Evolutionary conservation across 2,329 filamentous ascomycete genomes (phyloP), one percentile per base, ranked within the genome.

Genomic region (Aspergillus niger): DNA sequence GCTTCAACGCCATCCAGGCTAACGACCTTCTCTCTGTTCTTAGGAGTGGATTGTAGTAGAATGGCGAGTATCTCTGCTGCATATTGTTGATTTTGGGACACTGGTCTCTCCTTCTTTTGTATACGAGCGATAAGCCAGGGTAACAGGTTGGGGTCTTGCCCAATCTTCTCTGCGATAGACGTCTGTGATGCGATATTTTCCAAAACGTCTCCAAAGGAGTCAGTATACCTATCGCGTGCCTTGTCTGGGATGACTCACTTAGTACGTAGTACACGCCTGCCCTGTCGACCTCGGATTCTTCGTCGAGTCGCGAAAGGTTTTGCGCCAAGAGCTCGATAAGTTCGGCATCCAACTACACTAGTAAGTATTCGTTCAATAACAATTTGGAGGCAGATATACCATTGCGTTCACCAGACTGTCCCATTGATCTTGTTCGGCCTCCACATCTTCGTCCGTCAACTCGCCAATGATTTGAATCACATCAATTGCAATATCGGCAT

Each of bases 71-170:
- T 86, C 77, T 99, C 95, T 15, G 94, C 92, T 0, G 92, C 86
- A 74, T 98, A 99, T 74, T 97, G 94, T 74, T 95, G 96, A 74
- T 99, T 99, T 73, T 99, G 95, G 5, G 86, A 83, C 0, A 96
- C 86, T 0, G 82, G 80, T 3, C 79, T 80, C 73, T 97, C 92
- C 54, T 84, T 83, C 58, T 82, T 83, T 67, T 90, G 87, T 63
- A 92, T 89, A 53, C 95, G 86, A 53, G 83, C 78, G 38, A 97
- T 80, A 2, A 99, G 83, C 92, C 92, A 98, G 48, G 84, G 80
- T 7, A 97, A 73, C 0, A 97, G 79, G 7, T 79, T 80, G 5
- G 86, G 85, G 61, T 94, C 86, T 61, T 84, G 79, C 3, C 89
- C 91, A 53, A 98, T 87, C 43, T 83, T 86, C 65, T 92, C 89